Base-by-base conservation (phyloP, 2,329 filamentous ascomycete species). In the Exophiala bonariae region DNA sequence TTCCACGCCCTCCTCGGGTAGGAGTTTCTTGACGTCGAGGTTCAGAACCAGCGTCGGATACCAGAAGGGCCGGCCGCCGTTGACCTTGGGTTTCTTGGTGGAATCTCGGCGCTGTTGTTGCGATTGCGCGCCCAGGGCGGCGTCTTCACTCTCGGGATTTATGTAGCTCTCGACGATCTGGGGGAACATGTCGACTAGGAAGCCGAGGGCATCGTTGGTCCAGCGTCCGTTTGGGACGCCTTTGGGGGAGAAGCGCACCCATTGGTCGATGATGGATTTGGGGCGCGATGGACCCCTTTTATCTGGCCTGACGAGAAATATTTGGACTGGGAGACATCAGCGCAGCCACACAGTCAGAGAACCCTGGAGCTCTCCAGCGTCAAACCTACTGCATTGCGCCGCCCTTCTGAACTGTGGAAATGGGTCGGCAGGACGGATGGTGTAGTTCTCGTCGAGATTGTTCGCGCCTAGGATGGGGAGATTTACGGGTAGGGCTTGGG, bases 11-110 rank as follows among this genome's bases (percentile, higher is more conserved):
- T 80, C 78, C 13, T 49, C 40, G 0, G 87, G 86, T 35, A 95
- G 63, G 5, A 75, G 65, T 63, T 85, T 87, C 72, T 92, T 93
- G 31, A 90, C 72, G 53, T 95, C 88, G 17, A 95, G 60, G 62
- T 87, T 89, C 62, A 93, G 67, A 14, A 83, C 70, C 1, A 95
- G 66, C 0, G 88, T 95, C 0, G 87, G 87, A 63, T 88, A 89
- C 87, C 86, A 90, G 57, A 81, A 82, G 64, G 35, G 35, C 4
- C 14, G 14, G 43, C 68, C 62, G 54, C 52, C 54, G 23, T 44
- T 41, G 1, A 47, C 41, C 28, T 49, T 51, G 1, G 57, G 56
- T 35, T 60, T 57, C 37, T 66, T 56, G 6, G 63, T 44, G 11
- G 61, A 55, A 23, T 62, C 48, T 41, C 63, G 47, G 52, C 71